Evolutionary conservation across 2,329 filamentous ascomycete genomes (phyloP).

Genomic region (Paracoccidioides brasiliensis): DNA sequence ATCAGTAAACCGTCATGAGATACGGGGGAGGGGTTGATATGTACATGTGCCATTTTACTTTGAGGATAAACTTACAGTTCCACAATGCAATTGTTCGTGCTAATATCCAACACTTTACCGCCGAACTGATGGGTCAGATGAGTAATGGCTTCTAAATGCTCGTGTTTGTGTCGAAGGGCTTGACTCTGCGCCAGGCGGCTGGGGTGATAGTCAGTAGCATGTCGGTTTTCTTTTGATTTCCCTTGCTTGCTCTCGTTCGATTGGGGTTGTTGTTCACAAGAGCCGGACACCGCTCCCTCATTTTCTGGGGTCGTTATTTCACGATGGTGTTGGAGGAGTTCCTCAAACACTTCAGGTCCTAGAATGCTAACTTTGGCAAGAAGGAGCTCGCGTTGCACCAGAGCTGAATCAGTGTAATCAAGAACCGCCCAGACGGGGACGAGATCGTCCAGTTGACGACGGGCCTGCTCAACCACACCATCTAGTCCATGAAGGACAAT

Average conservation of each 20-base stretch:
- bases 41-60: too few species aligned
- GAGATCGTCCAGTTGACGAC: constrained; percentile 86
- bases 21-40: too few species aligned
- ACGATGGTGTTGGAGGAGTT: constrained; percentile 85
- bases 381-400: constrained; percentile 90
- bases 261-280: neutral
- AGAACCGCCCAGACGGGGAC: constrained; percentile 97
- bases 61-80: constrained; percentile 57
- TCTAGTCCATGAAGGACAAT: constrained; percentile 97
- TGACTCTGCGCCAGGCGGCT: constrained; percentile 73
- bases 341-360: constrained; percentile 95
- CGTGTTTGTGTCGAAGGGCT: constrained; percentile 89
- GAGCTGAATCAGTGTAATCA: constrained; percentile 82
- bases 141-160: constrained; percentile 92
- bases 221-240: constrained; percentile 16
- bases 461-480: constrained; percentile 91
- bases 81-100: constrained; percentile 96
- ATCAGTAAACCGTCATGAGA: constrained; percentile 7
- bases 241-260: neutral
- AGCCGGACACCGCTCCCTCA: constrained; percentile 15
- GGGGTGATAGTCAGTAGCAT: constrained; percentile 64
- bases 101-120: constrained; percentile 94
- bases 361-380: constrained; percentile 95
- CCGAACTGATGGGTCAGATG: constrained; percentile 96
- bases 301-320: constrained; percentile 57